A percentile compares a stretch with the other conserved stretches of the same genome.
Conservation (phyloP, 1,284 basidiomycete species). For the Coniophora puteana region DNA sequence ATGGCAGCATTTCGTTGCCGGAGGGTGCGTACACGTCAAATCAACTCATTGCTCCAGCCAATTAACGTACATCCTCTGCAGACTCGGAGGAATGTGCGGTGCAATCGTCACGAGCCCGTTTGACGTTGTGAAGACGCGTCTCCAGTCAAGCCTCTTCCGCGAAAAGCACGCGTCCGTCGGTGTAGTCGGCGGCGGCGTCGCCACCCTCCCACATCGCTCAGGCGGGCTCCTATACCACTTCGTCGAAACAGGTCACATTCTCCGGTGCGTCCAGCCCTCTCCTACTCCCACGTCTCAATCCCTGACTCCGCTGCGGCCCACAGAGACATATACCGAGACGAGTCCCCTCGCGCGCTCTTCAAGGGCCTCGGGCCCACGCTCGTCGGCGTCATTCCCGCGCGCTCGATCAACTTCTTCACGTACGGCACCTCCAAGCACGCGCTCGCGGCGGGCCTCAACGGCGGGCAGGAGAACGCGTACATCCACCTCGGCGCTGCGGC, state of each 20-base stretch:
- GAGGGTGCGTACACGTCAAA: conserved; percentile 67
- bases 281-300: background rate
- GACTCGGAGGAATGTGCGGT: conserved; percentile 96
- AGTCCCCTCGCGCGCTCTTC: conserved; percentile 89
- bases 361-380: conserved; percentile 94
- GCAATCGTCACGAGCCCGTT: conserved; percentile 96
- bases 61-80: conserved; percentile 29
- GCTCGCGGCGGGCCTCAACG: conserved; percentile 81
- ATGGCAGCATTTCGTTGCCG: conserved; percentile 83
- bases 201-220: conserved; percentile 38
- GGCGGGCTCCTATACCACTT: conserved; percentile 83
- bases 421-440: conserved; percentile 97
- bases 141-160: conserved; percentile 89
- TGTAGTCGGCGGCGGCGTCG: conserved; percentile 39
- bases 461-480: conserved; percentile 78
- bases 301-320: background rate
- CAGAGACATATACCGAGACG: conserved; percentile 88
- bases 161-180: conserved; percentile 49
- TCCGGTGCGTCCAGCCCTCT: conserved; percentile 54
- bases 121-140: conserved; percentile 96
- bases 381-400: conserved; percentile 92
- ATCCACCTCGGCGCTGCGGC: conserved; percentile 90
- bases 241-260: conserved; percentile 89
- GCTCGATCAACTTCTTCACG: conserved; percentile 97
- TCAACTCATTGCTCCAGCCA: background rate